Evolutionary conservation across 768 basidiomycete genomes (phyloP).

Genomic region (Mycena belliarum): DNA sequence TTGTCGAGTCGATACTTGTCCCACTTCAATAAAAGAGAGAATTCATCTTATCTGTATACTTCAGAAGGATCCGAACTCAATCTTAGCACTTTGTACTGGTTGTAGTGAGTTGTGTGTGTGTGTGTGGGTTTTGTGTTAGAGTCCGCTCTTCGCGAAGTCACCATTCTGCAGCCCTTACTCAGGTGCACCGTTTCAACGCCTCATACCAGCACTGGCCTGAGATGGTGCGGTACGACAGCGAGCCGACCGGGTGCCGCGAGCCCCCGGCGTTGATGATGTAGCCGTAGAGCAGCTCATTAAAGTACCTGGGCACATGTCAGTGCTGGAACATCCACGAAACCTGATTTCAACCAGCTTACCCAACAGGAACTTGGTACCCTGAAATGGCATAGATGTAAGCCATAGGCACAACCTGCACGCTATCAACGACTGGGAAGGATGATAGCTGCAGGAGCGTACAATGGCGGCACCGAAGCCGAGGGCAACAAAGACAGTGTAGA

Average conservation of each 20-base stretch:
- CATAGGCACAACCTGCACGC: constrained; percentile 9
- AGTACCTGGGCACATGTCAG: constrained; percentile 18
- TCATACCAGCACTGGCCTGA: constrained; percentile 30
- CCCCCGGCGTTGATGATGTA: constrained; percentile 27
- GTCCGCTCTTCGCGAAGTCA: no score
- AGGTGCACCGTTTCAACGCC: no score
- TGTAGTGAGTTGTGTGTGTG: no score
- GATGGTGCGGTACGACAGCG: constrained; percentile 27
- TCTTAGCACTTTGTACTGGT: no score
- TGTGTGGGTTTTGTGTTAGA: no score
- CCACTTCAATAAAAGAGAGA: no score
- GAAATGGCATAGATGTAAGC: constrained; percentile 26
- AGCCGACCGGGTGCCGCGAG: constrained; percentile 27
- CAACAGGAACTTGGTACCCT: constrained; percentile 23
- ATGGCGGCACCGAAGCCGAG: constrained; percentile 25
- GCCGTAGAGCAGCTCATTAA: constrained; percentile 29
- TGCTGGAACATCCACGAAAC: neutral
- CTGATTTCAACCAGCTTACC: neutral
- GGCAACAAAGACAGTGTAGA: constrained; percentile 28
- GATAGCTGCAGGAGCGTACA: constrained; percentile 2
- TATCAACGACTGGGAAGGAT: neutral
- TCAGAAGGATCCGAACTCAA: no score
- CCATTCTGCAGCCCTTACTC: no score
- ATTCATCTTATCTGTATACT: no score
- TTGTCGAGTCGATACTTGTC: no score